These are phyloP conservation scores for Pterocarpus santalinus DNA, from an alignment of 306 rosid species.

Conservation along the genomic window DNA sequence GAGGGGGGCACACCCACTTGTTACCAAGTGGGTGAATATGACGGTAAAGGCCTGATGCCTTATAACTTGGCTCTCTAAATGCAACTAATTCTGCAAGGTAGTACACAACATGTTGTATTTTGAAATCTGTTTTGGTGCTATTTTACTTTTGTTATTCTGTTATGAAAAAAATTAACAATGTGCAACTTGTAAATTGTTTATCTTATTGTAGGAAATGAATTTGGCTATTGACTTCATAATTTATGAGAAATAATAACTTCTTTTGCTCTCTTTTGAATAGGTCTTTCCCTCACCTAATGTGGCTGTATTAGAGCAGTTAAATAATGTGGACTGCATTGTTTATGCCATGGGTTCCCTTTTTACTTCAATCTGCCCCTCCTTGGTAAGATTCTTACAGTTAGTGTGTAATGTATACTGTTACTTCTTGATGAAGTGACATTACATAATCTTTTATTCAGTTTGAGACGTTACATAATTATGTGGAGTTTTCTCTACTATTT, in stretches of 20 bases:
- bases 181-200: constrained; percentile 3
- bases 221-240: constrained; percentile 40
- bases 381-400: constrained; percentile 64
- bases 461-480: background rate
- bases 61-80: constrained; percentile 24
- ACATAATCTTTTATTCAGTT: background rate
- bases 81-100: background rate
- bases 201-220: constrained; percentile 14
- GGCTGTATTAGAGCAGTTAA: constrained; percentile 78
- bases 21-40: constrained; percentile 21
- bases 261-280: constrained; percentile 56
- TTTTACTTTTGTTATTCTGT: constrained; percentile 11
- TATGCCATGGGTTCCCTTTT: constrained; percentile 98
- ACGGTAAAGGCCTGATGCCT: constrained; percentile 8
- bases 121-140: constrained; percentile 16
- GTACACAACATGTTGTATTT: constrained; percentile 12
- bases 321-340: constrained; percentile 79
- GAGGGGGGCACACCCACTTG: background rate
- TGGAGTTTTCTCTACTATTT: background rate
- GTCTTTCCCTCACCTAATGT: constrained; percentile 83
- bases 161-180: constrained; percentile 16
- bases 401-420: constrained; percentile 13
- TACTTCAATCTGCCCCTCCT: constrained; percentile 91
- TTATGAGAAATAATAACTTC: constrained; percentile 9
- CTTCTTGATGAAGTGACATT: constrained; percentile 4